phyloP scores from a whole-genome alignment of 768 basidiomycete species.

The Pleurotus tuoliensis region DNA sequence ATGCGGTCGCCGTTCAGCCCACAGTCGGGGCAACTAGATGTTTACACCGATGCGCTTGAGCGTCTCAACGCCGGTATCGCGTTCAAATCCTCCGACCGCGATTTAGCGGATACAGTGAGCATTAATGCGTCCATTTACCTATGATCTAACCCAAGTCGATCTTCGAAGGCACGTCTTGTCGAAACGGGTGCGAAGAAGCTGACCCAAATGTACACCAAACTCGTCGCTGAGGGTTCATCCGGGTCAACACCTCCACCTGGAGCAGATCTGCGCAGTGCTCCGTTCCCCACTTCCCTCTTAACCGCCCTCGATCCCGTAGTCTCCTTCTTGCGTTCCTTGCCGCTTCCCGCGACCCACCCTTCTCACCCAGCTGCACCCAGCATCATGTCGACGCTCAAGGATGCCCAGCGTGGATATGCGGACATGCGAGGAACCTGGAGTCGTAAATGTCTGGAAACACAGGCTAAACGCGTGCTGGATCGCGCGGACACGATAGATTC shows the following conservation, averaged over 20 bases:
- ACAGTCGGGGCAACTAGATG: conserved; percentile 58
- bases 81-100: conserved; percentile 61
- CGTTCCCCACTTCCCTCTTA: conserved; percentile 53
- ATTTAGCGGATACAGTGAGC: conserved; percentile 51
- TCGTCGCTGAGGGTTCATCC: conserved; percentile 83
- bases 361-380: conserved; percentile 71
- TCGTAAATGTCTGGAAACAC: conserved; percentile 68
- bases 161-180: conserved; percentile 56
- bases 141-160: not conserved
- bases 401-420: conserved; percentile 79
- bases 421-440: conserved; percentile 85
- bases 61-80: conserved; percentile 77
- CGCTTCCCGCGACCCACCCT: conserved; percentile 75
- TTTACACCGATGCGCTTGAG: conserved; percentile 70
- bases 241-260: conserved; percentile 65
- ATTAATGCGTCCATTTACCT: not conserved
- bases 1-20: conserved; percentile 41
- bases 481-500: conserved; percentile 67
- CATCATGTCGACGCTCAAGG: conserved; percentile 63
- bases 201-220: conserved; percentile 77
- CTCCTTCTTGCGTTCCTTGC: conserved; percentile 64
- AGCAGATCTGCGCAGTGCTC: conserved; percentile 46
- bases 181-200: conserved; percentile 85
- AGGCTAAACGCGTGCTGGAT: conserved; percentile 66
- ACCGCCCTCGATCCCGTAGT: conserved; percentile 61